Evolutionary conservation across 768 basidiomycete species (phyloP).

Genomic region (Calocybe indica): DNA sequence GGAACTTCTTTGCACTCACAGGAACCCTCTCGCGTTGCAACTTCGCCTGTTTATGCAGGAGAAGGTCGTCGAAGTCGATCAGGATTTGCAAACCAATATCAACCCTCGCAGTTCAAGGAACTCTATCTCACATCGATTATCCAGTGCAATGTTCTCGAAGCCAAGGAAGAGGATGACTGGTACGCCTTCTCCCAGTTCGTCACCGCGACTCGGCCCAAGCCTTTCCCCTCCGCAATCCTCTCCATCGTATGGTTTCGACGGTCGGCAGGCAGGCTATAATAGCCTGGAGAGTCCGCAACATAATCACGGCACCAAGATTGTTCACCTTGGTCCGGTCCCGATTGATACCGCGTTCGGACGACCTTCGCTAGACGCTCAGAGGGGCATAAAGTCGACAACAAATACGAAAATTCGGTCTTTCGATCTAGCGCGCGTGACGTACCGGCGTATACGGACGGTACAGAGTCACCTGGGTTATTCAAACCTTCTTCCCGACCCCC

Average conservation of each 20-base stretch:
- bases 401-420: constrained; percentile 40
- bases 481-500: constrained; percentile 43
- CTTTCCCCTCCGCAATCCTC: constrained; percentile 18
- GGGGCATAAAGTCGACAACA: constrained; percentile 22
- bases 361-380: constrained; percentile 11
- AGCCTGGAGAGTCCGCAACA: constrained; percentile 28
- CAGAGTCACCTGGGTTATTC: constrained; percentile 63
- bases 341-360: constrained; percentile 27
- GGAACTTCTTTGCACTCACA: constrained; percentile 57
- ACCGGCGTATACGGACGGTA: constrained; percentile 53
- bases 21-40: constrained; percentile 59
- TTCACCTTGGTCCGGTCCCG: constrained; percentile 55
- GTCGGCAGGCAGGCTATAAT: constrained; percentile 37
- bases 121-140: constrained; percentile 33
- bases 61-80: constrained; percentile 49
- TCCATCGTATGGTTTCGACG: constrained; percentile 12
- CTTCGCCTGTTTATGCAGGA: constrained; percentile 63
- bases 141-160: constrained; percentile 53
- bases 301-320: constrained; percentile 40
- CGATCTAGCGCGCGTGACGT: constrained; percentile 50
- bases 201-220: constrained; percentile 32
- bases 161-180: constrained; percentile 40
- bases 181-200: constrained; percentile 40
- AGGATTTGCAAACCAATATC: constrained; percentile 35
- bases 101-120: constrained; percentile 13